These are phyloP conservation scores for Sclerotinia borealis DNA, from an alignment of 2,329 filamentous ascomycete species.

Conservation along the genomic window DNA sequence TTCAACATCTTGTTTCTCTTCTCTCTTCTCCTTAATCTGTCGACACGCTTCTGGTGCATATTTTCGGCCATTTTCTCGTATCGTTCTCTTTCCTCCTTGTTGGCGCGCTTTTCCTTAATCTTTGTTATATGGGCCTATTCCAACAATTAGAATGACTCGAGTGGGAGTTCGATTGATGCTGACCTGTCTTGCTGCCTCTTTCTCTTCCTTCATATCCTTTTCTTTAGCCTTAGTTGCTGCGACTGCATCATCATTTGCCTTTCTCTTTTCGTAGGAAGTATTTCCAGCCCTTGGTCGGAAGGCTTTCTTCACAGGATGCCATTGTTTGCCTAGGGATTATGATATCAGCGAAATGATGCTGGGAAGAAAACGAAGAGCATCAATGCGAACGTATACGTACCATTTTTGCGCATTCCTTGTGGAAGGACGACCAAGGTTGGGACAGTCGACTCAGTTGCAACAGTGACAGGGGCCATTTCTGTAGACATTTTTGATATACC, in stretches of 20 bases:
- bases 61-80: constrained; percentile 94
- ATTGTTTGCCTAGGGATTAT: constrained; percentile 72
- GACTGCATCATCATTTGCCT: constrained; percentile 61
- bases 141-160: neutral
- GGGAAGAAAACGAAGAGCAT: neutral
- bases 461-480: constrained; percentile 16
- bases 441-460: constrained; percentile 2
- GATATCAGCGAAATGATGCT: neutral
- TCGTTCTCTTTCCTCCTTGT: constrained; percentile 87
- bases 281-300: constrained; percentile 78
- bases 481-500: constrained; percentile 22
- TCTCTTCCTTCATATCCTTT: constrained; percentile 93
- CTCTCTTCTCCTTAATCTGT: constrained; percentile 88
- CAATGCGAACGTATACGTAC: constrained; percentile 40
- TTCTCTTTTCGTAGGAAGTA: constrained; percentile 71
- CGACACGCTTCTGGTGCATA: constrained; percentile 94
- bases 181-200: constrained; percentile 82
- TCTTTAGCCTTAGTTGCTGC: constrained; percentile 85
- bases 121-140: constrained; percentile 65
- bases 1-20: constrained; percentile 86
- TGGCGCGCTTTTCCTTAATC: constrained; percentile 78
- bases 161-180: constrained; percentile 23
- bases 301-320: constrained; percentile 76
- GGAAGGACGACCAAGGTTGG: neutral
- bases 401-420: constrained; percentile 74